A percentile compares a stretch with the other conserved stretches of the same genome.
Conservation (phyloP, 2,329 filamentous ascomycete genomes). For the Lachnum nothofagi region DNA sequence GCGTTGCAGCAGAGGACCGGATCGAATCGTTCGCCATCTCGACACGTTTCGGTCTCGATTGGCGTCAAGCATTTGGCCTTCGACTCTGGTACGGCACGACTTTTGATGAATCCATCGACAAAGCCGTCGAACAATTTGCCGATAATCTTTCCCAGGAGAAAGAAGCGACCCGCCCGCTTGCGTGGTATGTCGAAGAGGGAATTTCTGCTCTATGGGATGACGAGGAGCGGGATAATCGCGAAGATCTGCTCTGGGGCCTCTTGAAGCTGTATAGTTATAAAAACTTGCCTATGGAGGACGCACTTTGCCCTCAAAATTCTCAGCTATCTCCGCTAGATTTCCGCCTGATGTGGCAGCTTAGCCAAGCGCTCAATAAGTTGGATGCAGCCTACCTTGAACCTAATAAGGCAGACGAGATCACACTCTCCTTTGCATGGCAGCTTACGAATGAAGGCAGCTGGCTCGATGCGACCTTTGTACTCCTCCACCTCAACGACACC, state of each 20-base stretch:
- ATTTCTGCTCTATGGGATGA: constrained; percentile 58
- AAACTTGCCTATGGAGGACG: constrained; percentile 58
- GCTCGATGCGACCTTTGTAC: constrained; percentile 68
- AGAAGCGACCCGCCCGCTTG: constrained; percentile 64
- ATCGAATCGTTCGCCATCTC: constrained; percentile 76
- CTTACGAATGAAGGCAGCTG: constrained; percentile 61
- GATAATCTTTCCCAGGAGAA: constrained; percentile 66
- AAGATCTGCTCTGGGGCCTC: constrained; percentile 83
- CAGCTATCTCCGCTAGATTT: constrained; percentile 70
- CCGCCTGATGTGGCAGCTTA: constrained; percentile 79
- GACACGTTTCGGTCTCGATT: constrained; percentile 78
- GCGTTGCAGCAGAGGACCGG: constrained; percentile 71
- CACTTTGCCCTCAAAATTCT: constrained; percentile 71
- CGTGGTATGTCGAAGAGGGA: constrained; percentile 62
- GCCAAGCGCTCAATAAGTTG: constrained; percentile 55
- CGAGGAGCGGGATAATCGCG: constrained; percentile 50
- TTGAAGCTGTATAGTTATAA: constrained; percentile 72
- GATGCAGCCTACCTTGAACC: constrained; percentile 47
- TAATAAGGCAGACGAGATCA: constrained; percentile 61
- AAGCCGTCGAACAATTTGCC: constrained; percentile 68
- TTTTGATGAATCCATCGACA: constrained; percentile 61
- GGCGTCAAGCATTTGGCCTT: constrained; percentile 89
- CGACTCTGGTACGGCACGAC: constrained; percentile 82
- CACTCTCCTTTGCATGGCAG: constrained; percentile 59
- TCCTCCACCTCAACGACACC: constrained; percentile 66